A percentile compares a stretch with the other conserved stretches of the same genome.
Evolutionary conservation across 257 asterid species (phyloP).

Genomic region (Scutellaria galericulata): DNA sequence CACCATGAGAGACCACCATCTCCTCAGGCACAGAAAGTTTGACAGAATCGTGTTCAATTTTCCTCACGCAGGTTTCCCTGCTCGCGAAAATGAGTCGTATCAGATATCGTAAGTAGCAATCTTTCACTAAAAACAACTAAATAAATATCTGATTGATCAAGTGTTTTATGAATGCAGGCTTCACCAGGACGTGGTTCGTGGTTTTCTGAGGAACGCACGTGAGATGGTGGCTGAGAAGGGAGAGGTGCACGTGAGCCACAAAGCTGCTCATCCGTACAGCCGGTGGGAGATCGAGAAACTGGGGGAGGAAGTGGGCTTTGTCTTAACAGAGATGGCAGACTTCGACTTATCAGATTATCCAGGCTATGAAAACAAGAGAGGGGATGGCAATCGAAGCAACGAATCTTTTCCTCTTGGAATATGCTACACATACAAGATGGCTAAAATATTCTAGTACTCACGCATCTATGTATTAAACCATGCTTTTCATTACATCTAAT

Average conservation of each 20-base stretch:
- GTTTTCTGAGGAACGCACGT: slow-evolving; percentile 34
- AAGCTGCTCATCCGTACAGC: slow-evolving; percentile 37
- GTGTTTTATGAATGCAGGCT: slow-evolving; percentile 25
- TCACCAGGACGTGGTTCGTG: slow-evolving; percentile 40
- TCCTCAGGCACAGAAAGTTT: slow-evolving; percentile 18
- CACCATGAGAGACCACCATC: slow-evolving; percentile 31
- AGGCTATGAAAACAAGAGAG: slow-evolving; percentile 43
- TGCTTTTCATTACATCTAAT: too few species aligned
- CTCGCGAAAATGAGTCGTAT: neutral
- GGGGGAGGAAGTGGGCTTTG: slow-evolving; percentile 34
- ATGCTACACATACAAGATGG: slow-evolving; percentile 39
- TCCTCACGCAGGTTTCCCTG: slow-evolving; percentile 42
- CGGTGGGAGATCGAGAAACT: slow-evolving; percentile 39
- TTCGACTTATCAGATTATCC: slow-evolving; percentile 35
- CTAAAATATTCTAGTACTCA: too few species aligned
- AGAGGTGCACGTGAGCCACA: slow-evolving; percentile 49
- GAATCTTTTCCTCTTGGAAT: slow-evolving; percentile 37
- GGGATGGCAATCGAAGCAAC: slow-evolving; percentile 29
- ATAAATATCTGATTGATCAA: neutral
- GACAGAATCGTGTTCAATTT: slow-evolving; percentile 49
- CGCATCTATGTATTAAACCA: too few species aligned
- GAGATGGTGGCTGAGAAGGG: slow-evolving; percentile 32
- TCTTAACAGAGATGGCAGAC: neutral
- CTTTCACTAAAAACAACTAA: neutral
- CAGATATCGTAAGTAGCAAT: neutral